Evolutionary conservation across 202 grass and related monocot genomes (phyloP).

Genomic region (Panicum virgatum): DNA sequence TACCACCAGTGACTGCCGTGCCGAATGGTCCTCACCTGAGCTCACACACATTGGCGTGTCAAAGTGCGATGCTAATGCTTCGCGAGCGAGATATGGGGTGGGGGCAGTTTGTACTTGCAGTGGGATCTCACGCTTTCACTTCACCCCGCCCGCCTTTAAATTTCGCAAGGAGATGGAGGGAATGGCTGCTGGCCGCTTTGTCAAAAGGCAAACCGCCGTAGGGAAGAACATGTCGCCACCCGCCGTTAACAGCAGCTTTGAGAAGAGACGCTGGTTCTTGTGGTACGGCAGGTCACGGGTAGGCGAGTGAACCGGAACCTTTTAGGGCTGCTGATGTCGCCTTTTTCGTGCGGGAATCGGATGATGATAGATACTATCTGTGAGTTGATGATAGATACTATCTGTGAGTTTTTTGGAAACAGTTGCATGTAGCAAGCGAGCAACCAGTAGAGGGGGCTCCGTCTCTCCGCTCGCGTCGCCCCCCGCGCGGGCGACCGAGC

Average conservation of each 20-base stretch:
- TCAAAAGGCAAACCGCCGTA: constrained; percentile 9
- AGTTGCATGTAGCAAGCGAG: too few species aligned
- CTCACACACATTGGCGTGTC: constrained; percentile 23
- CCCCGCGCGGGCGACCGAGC: too few species aligned
- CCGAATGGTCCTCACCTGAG: constrained; percentile 24
- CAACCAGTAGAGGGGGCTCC: too few species aligned
- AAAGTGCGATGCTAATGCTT: not conserved
- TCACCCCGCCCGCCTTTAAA: not conserved
- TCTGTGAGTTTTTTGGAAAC: too few species aligned
- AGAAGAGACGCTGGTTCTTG: not conserved
- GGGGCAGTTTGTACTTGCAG: constrained; percentile 17
- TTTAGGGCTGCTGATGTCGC: too few species aligned
- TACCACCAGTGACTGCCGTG: not conserved
- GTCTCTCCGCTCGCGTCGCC: too few species aligned
- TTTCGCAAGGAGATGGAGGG: constrained; percentile 10
- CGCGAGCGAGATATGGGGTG: not conserved
- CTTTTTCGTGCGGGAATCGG: too few species aligned
- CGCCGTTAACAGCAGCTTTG: not conserved
- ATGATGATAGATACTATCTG: too few species aligned
- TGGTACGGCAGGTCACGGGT: too few species aligned
- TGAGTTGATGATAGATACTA: too few species aligned
- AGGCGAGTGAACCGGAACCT: too few species aligned
- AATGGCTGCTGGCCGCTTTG: not conserved
- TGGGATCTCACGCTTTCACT: constrained; percentile 4
- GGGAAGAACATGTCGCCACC: not conserved